Conservation (phyloP, 139 green algal genomes). For the Axilococcus clingmanii region DNA sequence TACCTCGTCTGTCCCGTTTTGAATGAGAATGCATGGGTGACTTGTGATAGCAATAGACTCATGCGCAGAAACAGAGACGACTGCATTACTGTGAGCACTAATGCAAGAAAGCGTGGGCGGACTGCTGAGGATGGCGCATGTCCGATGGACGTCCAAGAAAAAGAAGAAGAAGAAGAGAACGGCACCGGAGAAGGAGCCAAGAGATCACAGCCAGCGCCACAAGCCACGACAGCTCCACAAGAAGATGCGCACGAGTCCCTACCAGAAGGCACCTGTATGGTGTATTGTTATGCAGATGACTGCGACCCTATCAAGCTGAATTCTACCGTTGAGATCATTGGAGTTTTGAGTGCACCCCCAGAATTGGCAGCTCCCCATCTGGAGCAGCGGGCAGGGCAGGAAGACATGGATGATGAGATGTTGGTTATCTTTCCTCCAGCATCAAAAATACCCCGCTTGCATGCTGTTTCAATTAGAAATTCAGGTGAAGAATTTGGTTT, state of each 20-base stretch:
- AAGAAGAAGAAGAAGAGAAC: too few relatives aligned
- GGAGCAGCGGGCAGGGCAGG: conserved; percentile 4
- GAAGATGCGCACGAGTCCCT: too few relatives aligned
- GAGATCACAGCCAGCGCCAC: too few relatives aligned
- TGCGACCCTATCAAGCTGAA: conserved; percentile 45
- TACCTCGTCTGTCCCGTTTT: conserved; percentile 29
- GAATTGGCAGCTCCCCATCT: conserved; percentile 34
- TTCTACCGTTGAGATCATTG: conserved; percentile 52
- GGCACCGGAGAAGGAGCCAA: too few relatives aligned
- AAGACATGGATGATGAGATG: conserved; percentile 16
- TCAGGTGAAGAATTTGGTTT: neutral
- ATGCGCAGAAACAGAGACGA: too few relatives aligned
- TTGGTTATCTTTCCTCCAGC: conserved; percentile 41
- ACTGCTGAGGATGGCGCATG: neutral
- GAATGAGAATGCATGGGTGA: conserved; percentile 29
- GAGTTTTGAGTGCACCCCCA: conserved; percentile 32
- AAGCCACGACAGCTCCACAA: too few relatives aligned
- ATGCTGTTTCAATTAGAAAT: conserved; percentile 31
- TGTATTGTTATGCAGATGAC: conserved; percentile 40
- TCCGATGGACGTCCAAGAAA: too few relatives aligned
- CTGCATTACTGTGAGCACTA: neutral
- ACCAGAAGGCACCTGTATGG: conserved; percentile 38
- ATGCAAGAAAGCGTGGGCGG: conserved; percentile 1
- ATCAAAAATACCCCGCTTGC: conserved; percentile 40
- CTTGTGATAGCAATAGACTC: neutral